Base-by-base conservation (phyloP, 108 stramenopile species). In the Nitzschia palea region DNA sequence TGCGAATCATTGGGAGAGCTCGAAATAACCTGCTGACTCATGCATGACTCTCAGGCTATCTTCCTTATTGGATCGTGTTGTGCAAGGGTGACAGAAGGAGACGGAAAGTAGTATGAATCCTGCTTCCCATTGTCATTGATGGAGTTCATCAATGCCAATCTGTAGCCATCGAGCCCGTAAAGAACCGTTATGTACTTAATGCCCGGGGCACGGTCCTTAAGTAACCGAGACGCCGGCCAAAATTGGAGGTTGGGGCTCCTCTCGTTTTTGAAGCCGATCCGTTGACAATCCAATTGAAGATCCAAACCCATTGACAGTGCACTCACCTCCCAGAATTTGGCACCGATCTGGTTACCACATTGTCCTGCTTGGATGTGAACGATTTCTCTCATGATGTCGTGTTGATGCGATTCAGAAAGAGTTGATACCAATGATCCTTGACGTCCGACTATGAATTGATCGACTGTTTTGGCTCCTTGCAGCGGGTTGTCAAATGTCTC, bases 351-450 rank as follows among this genome's bases (percentile, higher is more conserved):
- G 84, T 96, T 93, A 67, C 95, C 97, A 67, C 95, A 96, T 90
- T 97, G 97, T 47, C 97, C 97, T 6, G 91, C 98, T 82, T 98
- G 98, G 59, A 98, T 68, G 81, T 98, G 98, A 71, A 98, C 97
- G 80, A 98, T 97, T 85, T 98, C 97, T 69, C 97, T 89, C 97
- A 96, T 97, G 73, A 35, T 50, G 55, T 55, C 26, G 26, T 55
- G 28, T 5, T 30, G 54, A 29, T 26, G 48, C 48, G 18, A 50
- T 50, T n/a, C 9, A 6, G 5, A 9, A 18, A n/a, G 37, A 40
- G 10, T 40, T 10, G 12, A 40, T 12, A 10, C 12, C 10, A 12
- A 40, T 10, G 37, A 40, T 10, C 37, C 37, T 40, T 12, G 37
- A 12, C 37, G 37, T 10, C 12, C 37, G 37, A 40, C 37, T 10